Evolutionary conservation across 768 basidiomycete genomes (phyloP).

Genomic region (Tricholoma sp.): DNA sequence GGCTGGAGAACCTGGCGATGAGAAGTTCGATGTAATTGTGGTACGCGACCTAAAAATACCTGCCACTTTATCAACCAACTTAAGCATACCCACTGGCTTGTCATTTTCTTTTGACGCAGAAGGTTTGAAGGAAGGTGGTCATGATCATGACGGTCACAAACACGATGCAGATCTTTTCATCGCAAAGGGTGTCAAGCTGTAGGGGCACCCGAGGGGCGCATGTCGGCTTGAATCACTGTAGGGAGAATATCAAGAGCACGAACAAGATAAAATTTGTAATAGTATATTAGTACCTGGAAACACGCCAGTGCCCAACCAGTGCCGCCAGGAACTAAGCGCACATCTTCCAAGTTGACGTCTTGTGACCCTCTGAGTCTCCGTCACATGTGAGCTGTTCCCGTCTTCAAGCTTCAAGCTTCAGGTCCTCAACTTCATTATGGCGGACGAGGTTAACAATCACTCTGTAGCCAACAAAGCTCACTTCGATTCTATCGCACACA

Average conservation of each 20-base stretch:
- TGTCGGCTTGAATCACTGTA: no score
- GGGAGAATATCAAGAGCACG: no score
- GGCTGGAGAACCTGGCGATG: slow-evolving; percentile 41
- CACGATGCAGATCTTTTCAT: slow-evolving; percentile 41
- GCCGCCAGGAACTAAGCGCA: no score
- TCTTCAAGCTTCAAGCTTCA: neutral
- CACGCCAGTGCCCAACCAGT: no score
- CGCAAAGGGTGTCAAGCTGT: slow-evolving; percentile 35
- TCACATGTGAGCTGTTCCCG: no score
- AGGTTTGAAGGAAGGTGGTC: slow-evolving; percentile 12
- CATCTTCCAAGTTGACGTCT: no score
- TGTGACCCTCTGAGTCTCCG: no score
- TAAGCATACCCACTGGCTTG: no score
- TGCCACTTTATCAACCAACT: no score
- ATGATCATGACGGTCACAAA: neutral
- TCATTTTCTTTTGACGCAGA: slow-evolving; percentile 34
- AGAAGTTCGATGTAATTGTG: slow-evolving; percentile 63
- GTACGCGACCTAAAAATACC: slow-evolving; percentile 31
- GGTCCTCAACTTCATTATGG: neutral
- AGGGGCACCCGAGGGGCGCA: no score
- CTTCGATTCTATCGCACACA: slow-evolving; percentile 11
- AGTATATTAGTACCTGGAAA: no score
- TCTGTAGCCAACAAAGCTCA: slow-evolving; percentile 12
- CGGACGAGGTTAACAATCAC: neutral
- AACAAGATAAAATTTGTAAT: no score